Base-by-base conservation (phyloP, 2,329 filamentous ascomycete genomes). In the Drechslerella coelobrocha region DNA sequence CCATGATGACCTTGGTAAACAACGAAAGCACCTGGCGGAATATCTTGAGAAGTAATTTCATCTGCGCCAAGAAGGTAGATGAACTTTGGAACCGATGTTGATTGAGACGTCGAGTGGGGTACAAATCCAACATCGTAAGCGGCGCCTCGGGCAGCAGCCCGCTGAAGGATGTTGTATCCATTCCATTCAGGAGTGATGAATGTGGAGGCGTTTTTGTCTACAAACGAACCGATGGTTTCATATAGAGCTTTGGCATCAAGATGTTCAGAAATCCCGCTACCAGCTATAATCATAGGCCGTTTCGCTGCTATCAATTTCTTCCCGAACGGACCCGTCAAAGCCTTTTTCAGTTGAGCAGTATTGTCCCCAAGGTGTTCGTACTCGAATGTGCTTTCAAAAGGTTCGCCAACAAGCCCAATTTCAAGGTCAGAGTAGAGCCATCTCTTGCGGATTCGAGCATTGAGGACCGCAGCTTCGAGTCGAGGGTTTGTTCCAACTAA, bases 1-100 rank as follows among this genome's bases (percentile, higher is more conserved):
- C 94, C 94, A 80, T 99, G 94, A 80, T 99, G 94, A 74, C 94
- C 94, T 81, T 99, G 94, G 83, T 99, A 99, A 77, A 99, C 86
- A 73, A 99, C 88, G 78, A 97, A 99, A 10, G 94, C 92, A 75
- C 94, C 90, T 84, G 94, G 96, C 76, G 94, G 94, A 65, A 99
- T 90, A 76, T 97, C 92, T 68, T 86, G 84, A 75, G 90, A 86
- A 73, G 84, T 84, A 78, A 97, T 85, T 82, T 99, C 94, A 78
- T 99, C 94, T 26, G 94, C 94, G 75, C 92, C 94, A 55, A 99
- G 87, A 55, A 99, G 88, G 92, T 93, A 99, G 78, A 99, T 82
- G 77, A 99, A 92, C 84, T 97, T 99, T 73, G 94, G 88, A 78
- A 88, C 90, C 53, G 90, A 93, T 78, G 90, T 84, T 37, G 92